Percentiles rank a stretch among this genome's conserved stretches.
These are phyloP conservation scores for Exophiala sideris DNA, from an alignment of 2,329 filamentous ascomycete species.

Conservation along the genomic window DNA sequence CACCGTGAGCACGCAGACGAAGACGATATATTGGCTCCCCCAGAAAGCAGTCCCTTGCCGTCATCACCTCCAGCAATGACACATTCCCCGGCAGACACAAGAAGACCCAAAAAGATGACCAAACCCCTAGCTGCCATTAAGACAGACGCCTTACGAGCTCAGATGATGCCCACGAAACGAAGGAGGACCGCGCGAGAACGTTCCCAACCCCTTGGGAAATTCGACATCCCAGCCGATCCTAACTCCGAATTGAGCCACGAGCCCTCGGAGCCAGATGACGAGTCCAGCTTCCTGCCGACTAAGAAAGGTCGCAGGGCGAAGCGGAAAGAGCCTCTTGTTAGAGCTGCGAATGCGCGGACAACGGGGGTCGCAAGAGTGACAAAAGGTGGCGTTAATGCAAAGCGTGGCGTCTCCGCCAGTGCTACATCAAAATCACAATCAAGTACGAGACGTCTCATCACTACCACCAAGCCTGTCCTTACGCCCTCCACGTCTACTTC, in stretches of 20 bases:
- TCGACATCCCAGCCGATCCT: slow-evolving; percentile 25
- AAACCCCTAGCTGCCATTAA: slow-evolving; percentile 13
- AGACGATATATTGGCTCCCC: slow-evolving; percentile 26
- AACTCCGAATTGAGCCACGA: slow-evolving; percentile 1
- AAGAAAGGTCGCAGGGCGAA: slow-evolving; percentile 11
- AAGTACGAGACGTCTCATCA: slow-evolving; percentile 25
- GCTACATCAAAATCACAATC: slow-evolving; percentile 16
- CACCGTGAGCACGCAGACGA: slow-evolving; percentile 7
- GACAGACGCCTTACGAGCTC: slow-evolving; percentile 20
- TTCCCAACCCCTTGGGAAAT: slow-evolving; percentile 6
- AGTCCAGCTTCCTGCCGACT: slow-evolving; percentile 24
- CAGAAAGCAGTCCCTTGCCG: slow-evolving; percentile 17
- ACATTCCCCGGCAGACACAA: background rate
- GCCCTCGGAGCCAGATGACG: slow-evolving; percentile 13
- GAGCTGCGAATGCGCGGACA: slow-evolving; percentile 1
- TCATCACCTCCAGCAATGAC: slow-evolving; percentile 13
- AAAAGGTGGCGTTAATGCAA: slow-evolving; percentile 4
- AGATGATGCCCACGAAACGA: slow-evolving; percentile 20
- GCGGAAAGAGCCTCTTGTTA: slow-evolving; percentile 12
- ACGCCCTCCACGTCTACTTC: slow-evolving; percentile 22
- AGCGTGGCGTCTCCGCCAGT: slow-evolving; percentile 2
- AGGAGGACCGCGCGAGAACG: slow-evolving; percentile 10
- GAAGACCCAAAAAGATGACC: slow-evolving; percentile 5
- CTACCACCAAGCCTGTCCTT: slow-evolving; percentile 20
- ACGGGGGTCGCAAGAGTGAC: slow-evolving; percentile 3